Base-by-base conservation (phyloP, 768 basidiomycete species). In the Mycena rebaudengoi region DNA sequence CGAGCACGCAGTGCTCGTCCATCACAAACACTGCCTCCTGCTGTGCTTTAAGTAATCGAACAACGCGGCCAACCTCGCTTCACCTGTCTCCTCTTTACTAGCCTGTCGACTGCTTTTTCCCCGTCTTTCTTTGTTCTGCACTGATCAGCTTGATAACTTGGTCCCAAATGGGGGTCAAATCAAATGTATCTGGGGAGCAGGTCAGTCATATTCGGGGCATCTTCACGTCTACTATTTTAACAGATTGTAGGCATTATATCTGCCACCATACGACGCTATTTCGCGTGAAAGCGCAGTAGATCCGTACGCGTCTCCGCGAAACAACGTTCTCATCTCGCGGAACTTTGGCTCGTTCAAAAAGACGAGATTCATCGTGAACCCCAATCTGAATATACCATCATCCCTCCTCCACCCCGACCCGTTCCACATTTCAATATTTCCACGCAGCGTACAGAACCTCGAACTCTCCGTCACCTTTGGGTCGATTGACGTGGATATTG, bases 241-340 rank as follows among this genome's bases (percentile, higher is more conserved):
- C 20, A 5, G 21, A 7, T n/a, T 25, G 2, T 45, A 58, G 56
- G 14, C 11, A 14, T 30, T 45, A 5, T 13, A 18, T 37, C 56
- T 28, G 13, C 56, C 56, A 28, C 33, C 56, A 6, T 58, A 48
- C 35, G 35, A 26, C 6, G 18, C 45, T 8, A n/a, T 25, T 8
- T 29, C 28, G n/a, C n/a, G n/a, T n/a, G n/a, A n/a, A 30, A 35
- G 8, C n/a, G n/a, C 23, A 35, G 23, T 3, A 23, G 7, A 11
- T 7, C 23, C 12, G 10, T 40, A 28, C 51, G 29, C 51, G 43
- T 37, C 44, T 16, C 33, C 60, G 4, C 43, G 25, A 11, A 61
- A 61, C 60, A 29, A 61, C 35, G 48, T 61, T 37, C 12, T 23
- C n/a, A 46, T 61, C 29, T 39, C 25, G 5, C 32, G 60, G 6